These are phyloP conservation scores for Clonostachys rosea DNA, from an alignment of 2,329 filamentous ascomycete genomes.

Conservation along the genomic window DNA sequence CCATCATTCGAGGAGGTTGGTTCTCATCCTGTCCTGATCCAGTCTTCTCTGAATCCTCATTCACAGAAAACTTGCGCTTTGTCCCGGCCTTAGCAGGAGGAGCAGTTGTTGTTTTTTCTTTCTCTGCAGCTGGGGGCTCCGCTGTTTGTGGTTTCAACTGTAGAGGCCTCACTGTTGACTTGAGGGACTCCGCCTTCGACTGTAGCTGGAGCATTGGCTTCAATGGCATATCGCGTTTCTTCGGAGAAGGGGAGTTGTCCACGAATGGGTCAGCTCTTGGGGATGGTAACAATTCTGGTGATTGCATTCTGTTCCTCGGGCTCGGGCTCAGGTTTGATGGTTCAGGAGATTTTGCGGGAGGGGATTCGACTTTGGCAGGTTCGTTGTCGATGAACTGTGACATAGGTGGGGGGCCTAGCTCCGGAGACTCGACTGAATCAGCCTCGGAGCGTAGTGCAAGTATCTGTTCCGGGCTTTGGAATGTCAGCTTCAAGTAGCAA, in stretches of 20 bases:
- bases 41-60: slow-evolving; percentile 40
- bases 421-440: slow-evolving; percentile 56
- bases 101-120: slow-evolving; percentile 4
- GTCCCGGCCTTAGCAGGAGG: slow-evolving; percentile 7
- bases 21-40: slow-evolving; percentile 17
- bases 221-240: slow-evolving; percentile 5
- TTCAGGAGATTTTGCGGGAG: slow-evolving; percentile 12
- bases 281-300: slow-evolving; percentile 21
- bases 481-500: slow-evolving; percentile 16
- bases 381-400: slow-evolving; percentile 56
- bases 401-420: slow-evolving; percentile 60
- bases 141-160: neutral
- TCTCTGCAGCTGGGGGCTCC: neutral
- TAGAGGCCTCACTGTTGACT: neutral
- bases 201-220: neutral
- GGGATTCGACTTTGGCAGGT: slow-evolving; percentile 47
- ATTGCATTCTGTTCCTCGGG: slow-evolving; percentile 17
- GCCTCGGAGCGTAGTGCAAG: slow-evolving; percentile 40
- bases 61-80: slow-evolving; percentile 19
- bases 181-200: neutral
- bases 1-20: slow-evolving; percentile 7
- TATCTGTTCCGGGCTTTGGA: slow-evolving; percentile 55
- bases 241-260: slow-evolving; percentile 13
- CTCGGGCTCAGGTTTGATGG: slow-evolving; percentile 5
- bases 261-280: slow-evolving; percentile 13